Conservation (phyloP, 306 rosid species). For the Dalbergia oliveri region DNA sequence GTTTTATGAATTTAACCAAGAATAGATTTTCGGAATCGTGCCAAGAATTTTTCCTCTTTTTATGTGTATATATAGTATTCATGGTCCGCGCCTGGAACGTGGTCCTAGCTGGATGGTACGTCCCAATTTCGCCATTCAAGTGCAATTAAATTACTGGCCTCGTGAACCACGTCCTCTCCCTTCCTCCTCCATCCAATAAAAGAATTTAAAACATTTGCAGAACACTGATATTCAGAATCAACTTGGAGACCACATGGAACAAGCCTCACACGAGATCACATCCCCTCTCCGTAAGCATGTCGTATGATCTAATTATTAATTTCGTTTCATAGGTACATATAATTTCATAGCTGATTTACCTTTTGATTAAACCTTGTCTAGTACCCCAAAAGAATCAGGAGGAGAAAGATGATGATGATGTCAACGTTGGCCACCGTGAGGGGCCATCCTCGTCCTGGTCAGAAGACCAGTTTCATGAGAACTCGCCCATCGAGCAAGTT, state of each 20-base stretch:
- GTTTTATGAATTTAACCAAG: too few species aligned
- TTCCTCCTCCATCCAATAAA: not conserved
- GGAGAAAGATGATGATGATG: not conserved
- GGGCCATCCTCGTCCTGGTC: not conserved
- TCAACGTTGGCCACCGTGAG: not conserved
- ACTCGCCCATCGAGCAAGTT: constrained; percentile 79
- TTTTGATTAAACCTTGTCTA: not conserved
- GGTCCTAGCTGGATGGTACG: too few species aligned
- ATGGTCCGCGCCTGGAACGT: not conserved
- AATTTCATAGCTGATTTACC: too few species aligned
- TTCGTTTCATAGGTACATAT: not conserved
- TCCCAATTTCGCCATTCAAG: not conserved
- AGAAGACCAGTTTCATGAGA: constrained; percentile 42
- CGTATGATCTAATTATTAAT: not conserved
- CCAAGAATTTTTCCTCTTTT: too few species aligned
- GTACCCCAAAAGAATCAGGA: constrained; percentile 23
- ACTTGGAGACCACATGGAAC: constrained; percentile 27
- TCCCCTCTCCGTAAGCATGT: constrained; percentile 54
- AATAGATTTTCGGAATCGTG: too few species aligned
- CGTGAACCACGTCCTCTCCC: not conserved
- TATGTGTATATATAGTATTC: not conserved
- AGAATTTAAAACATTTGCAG: not conserved
- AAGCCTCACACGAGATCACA: constrained; percentile 40
- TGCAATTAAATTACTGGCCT: not conserved
- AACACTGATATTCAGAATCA: not conserved